Evolutionary conservation across 1,284 basidiomycete species (phyloP), one percentile per base, ranked within the genome.

Genomic region (Tremellales sp.): DNA sequence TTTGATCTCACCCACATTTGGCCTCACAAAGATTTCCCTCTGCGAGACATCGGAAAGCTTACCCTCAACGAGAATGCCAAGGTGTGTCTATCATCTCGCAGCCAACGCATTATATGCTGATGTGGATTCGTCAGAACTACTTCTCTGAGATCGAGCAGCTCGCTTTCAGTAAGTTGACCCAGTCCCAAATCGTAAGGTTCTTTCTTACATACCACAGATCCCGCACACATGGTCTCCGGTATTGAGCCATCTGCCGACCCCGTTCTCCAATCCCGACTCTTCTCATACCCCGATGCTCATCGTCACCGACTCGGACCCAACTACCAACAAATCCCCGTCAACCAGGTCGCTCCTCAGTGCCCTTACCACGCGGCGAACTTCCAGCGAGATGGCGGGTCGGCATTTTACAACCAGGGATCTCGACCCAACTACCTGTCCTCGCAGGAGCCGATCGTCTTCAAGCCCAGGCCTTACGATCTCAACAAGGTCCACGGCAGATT

Each of bases 241-340:
- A 81, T 92, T 61, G 92, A 94, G 76, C 80, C 89, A 28, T 84
- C 85, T 14, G 81, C 83, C 29, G 92, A 95, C 73, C 92, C 92
- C 14, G 86, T 95, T 52, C 78, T 95, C 54, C 92, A 95, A 72
- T 85, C 85, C 24, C 87, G 92, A 53, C 80, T 95, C 33, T 95
- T 94, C 82, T 89, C 88, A 9, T 97, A 97, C 78, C 87, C 90
- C 4, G 92, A 95, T 71, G 88, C 92, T 6, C 91, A 94, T 72
- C 83, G 89, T 52, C 85, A 92, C 77, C 84, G 73, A 24, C 60
- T 70, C 47, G 64, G 65, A 21, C 51, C 73, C 50, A 95, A 95
- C 79, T 93, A 94, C 77, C 72, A 83, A 62, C 88, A 94, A 68
- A 76, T 97, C 12, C 91, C 91, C 4, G 85, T 93, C 66, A 95